Evolutionary conservation across 1,284 basidiomycete genomes (phyloP).

Genomic region (Laetiporus sulphureus): DNA sequence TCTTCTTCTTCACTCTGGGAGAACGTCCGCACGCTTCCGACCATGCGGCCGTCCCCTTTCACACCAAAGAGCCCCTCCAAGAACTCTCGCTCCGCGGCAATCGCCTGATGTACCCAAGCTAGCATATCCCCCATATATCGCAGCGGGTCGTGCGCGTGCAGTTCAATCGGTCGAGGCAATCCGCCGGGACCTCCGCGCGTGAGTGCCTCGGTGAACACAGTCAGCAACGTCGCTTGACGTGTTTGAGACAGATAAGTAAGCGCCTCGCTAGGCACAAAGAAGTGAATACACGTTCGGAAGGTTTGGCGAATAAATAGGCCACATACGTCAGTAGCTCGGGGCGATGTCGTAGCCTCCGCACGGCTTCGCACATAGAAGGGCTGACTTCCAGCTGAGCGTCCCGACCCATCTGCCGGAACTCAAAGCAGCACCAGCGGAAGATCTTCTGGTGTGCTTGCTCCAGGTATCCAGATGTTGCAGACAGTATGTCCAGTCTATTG

Average conservation of each 20-base stretch:
- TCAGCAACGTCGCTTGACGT: constrained; percentile 74
- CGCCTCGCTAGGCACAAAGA: too few relatives aligned
- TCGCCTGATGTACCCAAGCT: constrained; percentile 96
- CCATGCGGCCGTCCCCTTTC: constrained; percentile 61
- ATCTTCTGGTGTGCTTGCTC: constrained; percentile 90
- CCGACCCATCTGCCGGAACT: constrained; percentile 78
- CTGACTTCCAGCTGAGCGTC: constrained; percentile 80
- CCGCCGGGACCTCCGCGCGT: constrained; percentile 88
- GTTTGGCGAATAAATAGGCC: not conserved
- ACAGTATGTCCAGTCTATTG: constrained; percentile 83
- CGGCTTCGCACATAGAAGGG: constrained; percentile 63
- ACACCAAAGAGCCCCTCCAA: constrained; percentile 80
- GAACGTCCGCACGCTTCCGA: constrained; percentile 65
- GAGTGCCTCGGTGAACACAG: constrained; percentile 80
- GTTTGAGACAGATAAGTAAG: constrained; percentile 75
- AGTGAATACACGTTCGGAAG: too few relatives aligned
- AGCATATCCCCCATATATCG: constrained; percentile 98
- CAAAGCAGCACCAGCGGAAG: constrained; percentile 79
- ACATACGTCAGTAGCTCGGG: constrained; percentile 77
- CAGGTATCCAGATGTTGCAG: constrained; percentile 72
- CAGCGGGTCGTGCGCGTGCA: constrained; percentile 95
- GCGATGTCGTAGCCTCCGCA: constrained; percentile 65
- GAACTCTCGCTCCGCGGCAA: constrained; percentile 92
- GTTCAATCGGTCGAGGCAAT: constrained; percentile 88
- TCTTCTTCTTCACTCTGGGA: constrained; percentile 62